These are phyloP conservation scores for Apiospora hydei DNA, from an alignment of 2,329 filamentous ascomycete species.

Conservation along the genomic window DNA sequence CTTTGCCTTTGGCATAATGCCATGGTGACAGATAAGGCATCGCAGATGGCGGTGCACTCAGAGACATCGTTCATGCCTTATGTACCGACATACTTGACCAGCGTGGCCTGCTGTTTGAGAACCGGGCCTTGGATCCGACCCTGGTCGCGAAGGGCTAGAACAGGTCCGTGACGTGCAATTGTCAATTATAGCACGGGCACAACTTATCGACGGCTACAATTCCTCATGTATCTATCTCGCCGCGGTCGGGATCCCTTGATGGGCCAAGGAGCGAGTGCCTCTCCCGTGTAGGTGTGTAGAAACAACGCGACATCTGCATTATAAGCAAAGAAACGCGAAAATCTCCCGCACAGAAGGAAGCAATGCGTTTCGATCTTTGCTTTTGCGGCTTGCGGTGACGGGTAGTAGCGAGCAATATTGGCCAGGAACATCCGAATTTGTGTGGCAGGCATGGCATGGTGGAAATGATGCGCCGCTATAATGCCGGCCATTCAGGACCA, in stretches of 20 bases:
- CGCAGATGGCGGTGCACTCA: slow-evolving; percentile 8
- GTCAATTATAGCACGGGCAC: not conserved
- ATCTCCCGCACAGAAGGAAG: not conserved
- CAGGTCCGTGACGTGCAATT: slow-evolving; percentile 11
- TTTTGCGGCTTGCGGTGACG: slow-evolving; percentile 13
- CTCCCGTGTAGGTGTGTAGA: not conserved
- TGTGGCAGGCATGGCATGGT: slow-evolving; percentile 18
- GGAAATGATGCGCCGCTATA: slow-evolving; percentile 22
- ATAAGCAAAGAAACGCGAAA: not conserved
- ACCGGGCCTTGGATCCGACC: slow-evolving; percentile 13
- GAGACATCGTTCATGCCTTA: slow-evolving; percentile 21
- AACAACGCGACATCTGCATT: not conserved
- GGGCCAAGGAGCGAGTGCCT: not conserved
- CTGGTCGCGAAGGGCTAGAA: slow-evolving; percentile 16
- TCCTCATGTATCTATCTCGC: not conserved
- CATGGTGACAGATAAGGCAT: slow-evolving; percentile 8
- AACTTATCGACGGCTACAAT: not conserved
- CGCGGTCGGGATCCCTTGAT: not conserved
- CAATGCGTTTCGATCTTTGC: slow-evolving; percentile 8
- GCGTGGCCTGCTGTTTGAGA: slow-evolving; percentile 13
- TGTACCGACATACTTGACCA: not conserved
- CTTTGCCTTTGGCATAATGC: slow-evolving; percentile 20
- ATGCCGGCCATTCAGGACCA: not conserved
- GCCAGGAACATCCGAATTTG: slow-evolving; percentile 10
- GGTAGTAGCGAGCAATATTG: slow-evolving; percentile 7